A percentile compares a stretch with the other conserved stretches of the same genome.
Conservation (phyloP, 495 filamentous ascomycete species). For the Podospora conica region DNA sequence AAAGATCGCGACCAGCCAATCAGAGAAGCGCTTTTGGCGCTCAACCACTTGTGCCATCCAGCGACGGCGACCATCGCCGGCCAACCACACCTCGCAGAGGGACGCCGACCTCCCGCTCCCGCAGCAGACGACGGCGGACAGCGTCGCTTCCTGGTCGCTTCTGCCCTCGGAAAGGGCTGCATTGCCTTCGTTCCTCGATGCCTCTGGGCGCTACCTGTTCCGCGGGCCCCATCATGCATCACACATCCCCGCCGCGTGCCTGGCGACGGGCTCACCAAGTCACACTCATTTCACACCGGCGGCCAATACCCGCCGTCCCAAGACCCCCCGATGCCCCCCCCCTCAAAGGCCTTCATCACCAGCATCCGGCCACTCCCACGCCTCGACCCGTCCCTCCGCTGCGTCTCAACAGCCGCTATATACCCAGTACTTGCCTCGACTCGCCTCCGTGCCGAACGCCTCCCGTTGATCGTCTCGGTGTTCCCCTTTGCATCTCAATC, state of each 20-base stretch:
- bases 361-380: conserved; percentile 13
- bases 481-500: conserved; percentile 36
- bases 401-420: conserved; percentile 52
- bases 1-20: conserved; percentile 23
- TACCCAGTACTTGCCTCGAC: conserved; percentile 33
- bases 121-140: conserved; percentile 5
- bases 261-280: conserved; percentile 30
- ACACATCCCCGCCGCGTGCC: conserved; percentile 32
- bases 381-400: conserved; percentile 11
- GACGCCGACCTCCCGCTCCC: conserved; percentile 9
- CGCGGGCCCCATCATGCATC: conserved; percentile 31
- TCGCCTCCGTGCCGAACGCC: conserved; percentile 20
- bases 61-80: background rate
- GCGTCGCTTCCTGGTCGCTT: background rate
- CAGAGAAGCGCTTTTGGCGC: conserved; percentile 19
- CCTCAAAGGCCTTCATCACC: conserved; percentile 9
- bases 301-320: conserved; percentile 23
- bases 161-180: background rate
- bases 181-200: too few species aligned
- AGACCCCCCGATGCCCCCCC: conserved; percentile 22
- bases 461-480: conserved; percentile 29
- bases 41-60: conserved; percentile 13
- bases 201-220: conserved; percentile 28
- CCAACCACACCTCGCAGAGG: conserved; percentile 22
- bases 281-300: conserved; percentile 32